Conservation (phyloP, 352 stramenopile genomes). For the Saprolegnia diclina region DNA sequence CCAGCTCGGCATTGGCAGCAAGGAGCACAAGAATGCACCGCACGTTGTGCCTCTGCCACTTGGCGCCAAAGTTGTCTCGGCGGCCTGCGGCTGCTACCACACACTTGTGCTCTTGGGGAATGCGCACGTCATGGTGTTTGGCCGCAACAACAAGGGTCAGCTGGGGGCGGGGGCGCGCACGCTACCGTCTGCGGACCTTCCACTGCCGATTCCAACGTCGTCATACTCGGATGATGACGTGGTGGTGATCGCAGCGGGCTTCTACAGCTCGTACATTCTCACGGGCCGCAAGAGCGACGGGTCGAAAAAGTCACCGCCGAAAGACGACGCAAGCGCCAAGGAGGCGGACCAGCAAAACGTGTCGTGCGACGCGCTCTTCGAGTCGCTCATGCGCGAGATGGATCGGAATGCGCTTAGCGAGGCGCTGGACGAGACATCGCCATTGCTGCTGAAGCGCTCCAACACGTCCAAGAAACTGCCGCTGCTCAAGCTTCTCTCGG, state of each 20-base stretch:
- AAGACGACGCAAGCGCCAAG: slow-evolving; percentile 31
- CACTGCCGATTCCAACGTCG: slow-evolving; percentile 67
- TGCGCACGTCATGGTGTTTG: slow-evolving; percentile 80
- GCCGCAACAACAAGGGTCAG: slow-evolving; percentile 84
- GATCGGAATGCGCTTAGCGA: slow-evolving; percentile 39
- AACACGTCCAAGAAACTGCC: slow-evolving; percentile 51
- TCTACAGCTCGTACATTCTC: slow-evolving; percentile 87
- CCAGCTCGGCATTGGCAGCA: slow-evolving; percentile 80
- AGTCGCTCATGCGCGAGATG: slow-evolving; percentile 85
- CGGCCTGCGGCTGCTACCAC: slow-evolving; percentile 82
- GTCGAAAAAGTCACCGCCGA: slow-evolving; percentile 30
- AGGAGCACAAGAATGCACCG: slow-evolving; percentile 78
- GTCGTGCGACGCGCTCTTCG: slow-evolving; percentile 71
- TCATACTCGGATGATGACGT: slow-evolving; percentile 77
- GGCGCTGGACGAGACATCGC: slow-evolving; percentile 12
- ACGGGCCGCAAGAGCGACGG: slow-evolving; percentile 56
- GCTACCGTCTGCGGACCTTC: slow-evolving; percentile 71
- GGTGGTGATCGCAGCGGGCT: slow-evolving; percentile 69
- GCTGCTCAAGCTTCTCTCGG: slow-evolving; percentile 68
- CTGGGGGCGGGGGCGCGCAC: slow-evolving; percentile 68
- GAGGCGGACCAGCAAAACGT: slow-evolving; percentile 42
- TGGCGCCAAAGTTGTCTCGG: slow-evolving; percentile 66
- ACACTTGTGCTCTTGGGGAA: slow-evolving; percentile 71
- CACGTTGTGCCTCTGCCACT: slow-evolving; percentile 75
- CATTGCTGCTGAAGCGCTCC: slow-evolving; percentile 36